Conservation (phyloP, 208 protist genomes). For the Crithidia mellificae region DNA sequence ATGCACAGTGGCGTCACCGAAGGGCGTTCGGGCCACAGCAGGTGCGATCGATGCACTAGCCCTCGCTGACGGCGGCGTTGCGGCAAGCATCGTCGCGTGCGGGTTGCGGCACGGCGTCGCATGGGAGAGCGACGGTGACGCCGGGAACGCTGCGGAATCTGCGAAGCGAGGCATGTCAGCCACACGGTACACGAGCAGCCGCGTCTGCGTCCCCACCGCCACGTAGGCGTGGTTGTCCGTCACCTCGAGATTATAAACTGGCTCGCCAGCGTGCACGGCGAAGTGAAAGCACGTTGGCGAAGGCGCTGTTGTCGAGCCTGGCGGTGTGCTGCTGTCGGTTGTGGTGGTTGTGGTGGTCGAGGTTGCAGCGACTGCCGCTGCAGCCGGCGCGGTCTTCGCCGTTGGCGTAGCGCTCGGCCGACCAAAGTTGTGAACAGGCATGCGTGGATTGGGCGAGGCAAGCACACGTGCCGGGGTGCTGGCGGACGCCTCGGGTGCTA, state of each 20-base stretch:
- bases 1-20: neutral
- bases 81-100: neutral
- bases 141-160: neutral
- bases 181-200: slow-evolving; percentile 28
- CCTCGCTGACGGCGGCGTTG: no score
- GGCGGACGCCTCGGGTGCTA: neutral
- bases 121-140: neutral
- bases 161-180: slow-evolving; percentile 24
- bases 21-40: no score
- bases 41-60: no score
- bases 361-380: neutral
- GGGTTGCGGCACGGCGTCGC: neutral
- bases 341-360: neutral
- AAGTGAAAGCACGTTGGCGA: slow-evolving; percentile 28
- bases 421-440: slow-evolving; percentile 21
- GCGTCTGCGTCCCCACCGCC: slow-evolving; percentile 29
- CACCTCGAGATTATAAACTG: slow-evolving; percentile 27
- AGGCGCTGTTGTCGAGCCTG: no score
- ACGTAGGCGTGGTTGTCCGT: slow-evolving; percentile 28
- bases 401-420: neutral
- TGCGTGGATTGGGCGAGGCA: slow-evolving; percentile 6
- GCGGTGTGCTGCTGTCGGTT: no score
- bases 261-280: slow-evolving; percentile 19
- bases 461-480: slow-evolving; percentile 1
- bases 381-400: neutral